Evolutionary conservation across 306 rosid genomes (phyloP).

Genomic region (Vachellia pachyceras): DNA sequence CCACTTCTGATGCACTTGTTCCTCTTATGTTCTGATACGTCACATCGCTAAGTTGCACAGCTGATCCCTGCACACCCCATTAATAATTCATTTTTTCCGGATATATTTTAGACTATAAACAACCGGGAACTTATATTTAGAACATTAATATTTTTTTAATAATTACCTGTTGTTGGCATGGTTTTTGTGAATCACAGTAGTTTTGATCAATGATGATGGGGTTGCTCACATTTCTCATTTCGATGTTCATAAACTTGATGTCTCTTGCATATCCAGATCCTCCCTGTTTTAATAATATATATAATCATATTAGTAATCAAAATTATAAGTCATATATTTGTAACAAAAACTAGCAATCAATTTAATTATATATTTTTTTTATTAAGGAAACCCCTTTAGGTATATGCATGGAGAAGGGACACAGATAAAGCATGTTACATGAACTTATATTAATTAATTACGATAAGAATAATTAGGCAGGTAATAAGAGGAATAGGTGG

Average conservation of each 20-base stretch:
- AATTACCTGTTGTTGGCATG: conserved; percentile 61
- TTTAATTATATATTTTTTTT: background rate
- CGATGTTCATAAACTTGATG: conserved; percentile 60
- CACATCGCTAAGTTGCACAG: conserved; percentile 68
- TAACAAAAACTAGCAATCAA: background rate
- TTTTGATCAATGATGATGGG: conserved; percentile 90
- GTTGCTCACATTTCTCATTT: conserved; percentile 72
- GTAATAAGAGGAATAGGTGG: conserved; percentile 19
- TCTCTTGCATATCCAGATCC: conserved; percentile 77
- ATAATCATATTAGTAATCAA: background rate
- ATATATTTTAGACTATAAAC: no score
- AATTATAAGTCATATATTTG: background rate
- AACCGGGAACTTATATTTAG: no score
- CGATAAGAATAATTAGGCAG: background rate
- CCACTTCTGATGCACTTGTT: conserved; percentile 79
- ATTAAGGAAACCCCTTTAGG: background rate
- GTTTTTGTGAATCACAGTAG: conserved; percentile 63
- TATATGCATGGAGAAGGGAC: background rate
- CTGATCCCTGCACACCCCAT: conserved; percentile 47
- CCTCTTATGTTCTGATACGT: conserved; percentile 72
- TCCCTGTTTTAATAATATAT: conserved; percentile 56
- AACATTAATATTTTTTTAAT: background rate
- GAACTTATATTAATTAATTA: background rate
- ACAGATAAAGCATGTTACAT: conserved; percentile 1
- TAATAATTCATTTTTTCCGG: no score